Conservation (phyloP, 805 yeast species). For the Saccharomycopsis guyanensis region DNA sequence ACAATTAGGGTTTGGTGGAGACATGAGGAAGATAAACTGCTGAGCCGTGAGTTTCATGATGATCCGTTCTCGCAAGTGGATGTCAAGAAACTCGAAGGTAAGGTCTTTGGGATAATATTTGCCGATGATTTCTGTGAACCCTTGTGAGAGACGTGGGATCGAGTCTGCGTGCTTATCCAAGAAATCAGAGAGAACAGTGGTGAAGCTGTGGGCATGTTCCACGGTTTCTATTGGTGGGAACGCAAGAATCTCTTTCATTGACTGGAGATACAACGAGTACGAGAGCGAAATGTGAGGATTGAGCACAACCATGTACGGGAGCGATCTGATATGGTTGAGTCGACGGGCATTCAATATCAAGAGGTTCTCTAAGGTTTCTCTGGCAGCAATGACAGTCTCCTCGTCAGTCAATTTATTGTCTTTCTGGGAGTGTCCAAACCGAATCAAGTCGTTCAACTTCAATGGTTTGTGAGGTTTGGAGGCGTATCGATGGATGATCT, state of each 20-base stretch:
- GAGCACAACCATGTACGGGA: constrained; percentile 79
- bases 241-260: constrained; percentile 46
- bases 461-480: constrained; percentile 44
- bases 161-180: constrained; percentile 80
- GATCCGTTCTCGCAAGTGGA: constrained; percentile 76
- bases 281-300: constrained; percentile 82
- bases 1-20: constrained; percentile 36
- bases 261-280: constrained; percentile 63
- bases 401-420: constrained; percentile 27
- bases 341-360: constrained; percentile 64
- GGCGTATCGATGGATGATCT: constrained; percentile 51
- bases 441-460: constrained; percentile 42
- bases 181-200: constrained; percentile 46
- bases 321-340: constrained; percentile 55
- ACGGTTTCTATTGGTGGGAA: constrained; percentile 38
- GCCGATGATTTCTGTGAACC: constrained; percentile 60
- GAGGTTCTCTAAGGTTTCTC: constrained; percentile 48
- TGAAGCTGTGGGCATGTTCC: constrained; percentile 48
- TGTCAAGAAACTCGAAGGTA: constrained; percentile 58
- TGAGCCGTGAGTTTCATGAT: constrained; percentile 81
- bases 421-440: constrained; percentile 31
- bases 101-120: constrained; percentile 37
- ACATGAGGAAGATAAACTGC: constrained; percentile 66
- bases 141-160: constrained; percentile 71
- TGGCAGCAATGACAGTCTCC: constrained; percentile 34